A percentile compares a stretch with the other conserved stretches of the same genome.
phyloP scores from a whole-genome alignment of 352 stramenopile genomes.

The Blastocystis sp. region DNA sequence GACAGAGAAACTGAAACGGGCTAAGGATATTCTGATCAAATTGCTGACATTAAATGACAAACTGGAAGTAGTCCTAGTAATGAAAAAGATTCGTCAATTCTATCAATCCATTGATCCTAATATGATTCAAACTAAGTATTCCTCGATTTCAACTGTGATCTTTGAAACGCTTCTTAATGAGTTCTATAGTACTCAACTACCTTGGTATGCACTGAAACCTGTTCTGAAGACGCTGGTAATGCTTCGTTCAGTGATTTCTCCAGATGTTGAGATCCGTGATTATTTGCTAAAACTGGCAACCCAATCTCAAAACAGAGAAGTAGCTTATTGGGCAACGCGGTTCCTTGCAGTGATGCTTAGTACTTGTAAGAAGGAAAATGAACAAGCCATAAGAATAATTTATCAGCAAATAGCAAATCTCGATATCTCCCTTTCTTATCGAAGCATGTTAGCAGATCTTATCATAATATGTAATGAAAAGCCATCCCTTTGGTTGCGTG shows the following conservation, averaged over 20 bases:
- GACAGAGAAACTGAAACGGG: not conserved
- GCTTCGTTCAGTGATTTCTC: not conserved
- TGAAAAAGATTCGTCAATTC: constrained; percentile 31
- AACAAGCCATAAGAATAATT: not conserved
- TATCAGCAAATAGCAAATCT: not conserved
- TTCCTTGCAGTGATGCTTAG: not conserved
- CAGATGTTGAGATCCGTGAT: not conserved
- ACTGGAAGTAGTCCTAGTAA: not conserved
- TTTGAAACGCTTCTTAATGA: not conserved
- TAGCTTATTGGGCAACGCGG: constrained; percentile 6
- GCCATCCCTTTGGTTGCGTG: not conserved
- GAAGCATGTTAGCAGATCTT: constrained; percentile 9
- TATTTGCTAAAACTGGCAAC: not conserved
- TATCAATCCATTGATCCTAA: not conserved
- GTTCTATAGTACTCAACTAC: not conserved
- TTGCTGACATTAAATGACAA: not conserved
- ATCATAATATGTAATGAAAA: not conserved
- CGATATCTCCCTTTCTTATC: constrained; percentile 49
- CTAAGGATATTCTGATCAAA: not conserved
- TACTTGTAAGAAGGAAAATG: not conserved
- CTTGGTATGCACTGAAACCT: constrained; percentile 1
- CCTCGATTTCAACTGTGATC: not conserved
- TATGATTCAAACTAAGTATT: not conserved
- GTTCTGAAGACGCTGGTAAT: constrained; percentile 35
- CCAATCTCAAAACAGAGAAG: not conserved